Evolutionary conservation across 495 filamentous ascomycete species (phyloP).

Genomic region (Tuber aestivum): DNA sequence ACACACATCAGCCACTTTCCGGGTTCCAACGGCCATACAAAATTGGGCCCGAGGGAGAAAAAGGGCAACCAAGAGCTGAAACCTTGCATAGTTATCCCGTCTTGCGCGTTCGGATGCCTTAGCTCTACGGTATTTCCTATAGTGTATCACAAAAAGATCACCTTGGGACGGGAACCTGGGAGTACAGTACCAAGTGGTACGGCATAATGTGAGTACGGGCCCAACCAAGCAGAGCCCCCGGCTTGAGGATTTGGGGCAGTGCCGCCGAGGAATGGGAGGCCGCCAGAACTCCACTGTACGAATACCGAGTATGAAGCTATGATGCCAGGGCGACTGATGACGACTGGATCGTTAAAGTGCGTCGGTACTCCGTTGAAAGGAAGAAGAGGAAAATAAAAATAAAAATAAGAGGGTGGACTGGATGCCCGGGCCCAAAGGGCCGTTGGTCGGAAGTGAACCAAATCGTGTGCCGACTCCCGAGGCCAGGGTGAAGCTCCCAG

Average conservation of each 20-base stretch:
- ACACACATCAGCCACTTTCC: background rate
- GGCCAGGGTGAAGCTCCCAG: background rate
- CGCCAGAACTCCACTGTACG: background rate
- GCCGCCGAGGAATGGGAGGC: background rate
- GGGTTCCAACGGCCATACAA: background rate
- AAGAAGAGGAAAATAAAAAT: background rate
- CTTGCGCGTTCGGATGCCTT: background rate
- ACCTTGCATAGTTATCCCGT: background rate
- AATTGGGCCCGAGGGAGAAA: background rate
- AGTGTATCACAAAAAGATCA: background rate
- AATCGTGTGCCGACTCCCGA: background rate
- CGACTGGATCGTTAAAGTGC: background rate
- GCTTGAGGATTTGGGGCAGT: background rate
- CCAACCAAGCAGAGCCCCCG: background rate
- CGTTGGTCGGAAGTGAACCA: background rate
- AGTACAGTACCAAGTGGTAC: background rate
- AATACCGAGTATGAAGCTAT: background rate
- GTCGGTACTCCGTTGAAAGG: background rate
- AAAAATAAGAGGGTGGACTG: no score
- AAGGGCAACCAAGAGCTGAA: background rate
- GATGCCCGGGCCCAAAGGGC: background rate
- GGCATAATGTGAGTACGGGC: background rate
- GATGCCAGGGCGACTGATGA: background rate
- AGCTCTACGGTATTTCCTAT: background rate
- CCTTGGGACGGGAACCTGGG: background rate